Percentiles rank a stretch among this genome's conserved stretches.
Conservation (phyloP, 176 grass and related monocot genomes). For the Oryza meyeriana region DNA sequence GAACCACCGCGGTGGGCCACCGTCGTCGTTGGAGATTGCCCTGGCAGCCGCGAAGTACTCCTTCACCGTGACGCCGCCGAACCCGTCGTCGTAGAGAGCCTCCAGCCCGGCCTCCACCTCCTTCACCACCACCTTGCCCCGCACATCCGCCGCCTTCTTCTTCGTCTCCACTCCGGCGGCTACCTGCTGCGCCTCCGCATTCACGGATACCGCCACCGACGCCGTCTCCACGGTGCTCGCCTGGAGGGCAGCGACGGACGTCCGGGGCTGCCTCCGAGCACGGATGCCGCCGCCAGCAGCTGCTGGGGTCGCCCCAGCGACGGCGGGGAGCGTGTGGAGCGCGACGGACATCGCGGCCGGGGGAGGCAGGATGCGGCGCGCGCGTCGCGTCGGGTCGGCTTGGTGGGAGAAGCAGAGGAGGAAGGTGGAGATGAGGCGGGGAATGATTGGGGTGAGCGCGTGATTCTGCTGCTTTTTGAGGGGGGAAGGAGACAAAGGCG, state of each 20-base stretch:
- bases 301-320: no score
- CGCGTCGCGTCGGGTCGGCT: no score
- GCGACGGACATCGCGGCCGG: constrained; percentile 29
- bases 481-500: no score
- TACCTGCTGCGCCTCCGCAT: neutral
- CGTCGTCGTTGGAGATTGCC: constrained; percentile 56
- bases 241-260: neutral
- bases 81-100: constrained; percentile 79
- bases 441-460: no score
- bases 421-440: no score
- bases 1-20: constrained; percentile 85
- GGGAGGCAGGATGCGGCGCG: neutral
- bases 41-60: constrained; percentile 76
- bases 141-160: neutral
- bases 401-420: no score
- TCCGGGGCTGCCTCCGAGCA: neutral
- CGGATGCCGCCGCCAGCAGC: neutral
- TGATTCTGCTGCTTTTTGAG: no score
- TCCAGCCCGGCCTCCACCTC: constrained; percentile 18
- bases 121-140: neutral
- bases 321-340: constrained; percentile 22
- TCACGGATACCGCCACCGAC: neutral
- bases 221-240: constrained; percentile 15
- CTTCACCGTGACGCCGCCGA: constrained; percentile 63
- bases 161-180: constrained; percentile 6